These are phyloP conservation scores for Alloteropsis semialata DNA, from an alignment of 176 grass and related monocot genomes.

Conservation along the genomic window DNA sequence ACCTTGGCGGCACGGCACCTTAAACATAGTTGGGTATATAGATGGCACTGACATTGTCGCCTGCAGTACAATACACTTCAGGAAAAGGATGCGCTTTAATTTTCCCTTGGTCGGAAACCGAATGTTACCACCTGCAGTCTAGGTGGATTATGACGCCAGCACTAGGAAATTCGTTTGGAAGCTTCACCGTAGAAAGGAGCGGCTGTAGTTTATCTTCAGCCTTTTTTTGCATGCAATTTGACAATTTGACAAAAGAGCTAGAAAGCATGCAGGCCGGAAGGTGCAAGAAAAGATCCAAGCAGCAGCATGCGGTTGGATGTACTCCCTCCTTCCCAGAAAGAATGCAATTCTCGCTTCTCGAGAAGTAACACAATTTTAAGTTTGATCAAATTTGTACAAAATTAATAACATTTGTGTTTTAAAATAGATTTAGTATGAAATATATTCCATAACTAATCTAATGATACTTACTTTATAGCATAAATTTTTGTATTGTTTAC, in stretches of 20 bases:
- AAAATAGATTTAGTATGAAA: no score
- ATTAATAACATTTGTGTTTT: no score
- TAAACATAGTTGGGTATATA: neutral
- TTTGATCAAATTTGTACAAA: no score
- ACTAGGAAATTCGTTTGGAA: constrained; percentile 4
- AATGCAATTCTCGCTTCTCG: no score
- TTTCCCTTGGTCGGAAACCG: neutral
- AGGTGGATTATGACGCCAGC: neutral
- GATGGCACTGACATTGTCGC: neutral
- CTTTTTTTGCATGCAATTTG: no score
- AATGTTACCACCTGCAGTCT: neutral
- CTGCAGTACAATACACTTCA: neutral
- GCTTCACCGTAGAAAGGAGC: neutral
- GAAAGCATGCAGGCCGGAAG: no score
- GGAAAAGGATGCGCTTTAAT: neutral
- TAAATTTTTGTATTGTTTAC: no score
- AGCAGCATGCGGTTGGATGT: no score
- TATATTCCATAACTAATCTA: no score
- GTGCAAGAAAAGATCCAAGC: neutral
- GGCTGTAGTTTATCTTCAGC: neutral
- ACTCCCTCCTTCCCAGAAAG: no score
- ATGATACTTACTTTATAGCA: no score
- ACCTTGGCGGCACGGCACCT: neutral
- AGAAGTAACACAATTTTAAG: no score
- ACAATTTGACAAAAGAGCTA: neutral